A percentile compares a stretch with the other conserved stretches of the same genome.
These are phyloP conservation scores for Beauveria australis DNA, from an alignment of 2,329 filamentous ascomycete genomes.

Conservation along the genomic window DNA sequence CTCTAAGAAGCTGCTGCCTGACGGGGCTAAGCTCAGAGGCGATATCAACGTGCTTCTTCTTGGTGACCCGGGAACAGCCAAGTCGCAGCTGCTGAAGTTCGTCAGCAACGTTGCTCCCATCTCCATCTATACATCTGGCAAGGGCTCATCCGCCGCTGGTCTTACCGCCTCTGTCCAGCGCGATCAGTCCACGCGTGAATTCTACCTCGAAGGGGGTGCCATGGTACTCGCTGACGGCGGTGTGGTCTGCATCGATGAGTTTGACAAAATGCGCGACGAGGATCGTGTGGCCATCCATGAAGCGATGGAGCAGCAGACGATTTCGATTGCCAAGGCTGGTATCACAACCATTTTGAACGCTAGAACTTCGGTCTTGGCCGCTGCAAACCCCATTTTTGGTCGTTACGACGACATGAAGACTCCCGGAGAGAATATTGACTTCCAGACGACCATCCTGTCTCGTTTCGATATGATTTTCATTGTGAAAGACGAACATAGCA, in stretches of 20 bases:
- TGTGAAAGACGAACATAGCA: slow-evolving; percentile 88
- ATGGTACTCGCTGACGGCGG: slow-evolving; percentile 97
- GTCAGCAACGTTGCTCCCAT: slow-evolving; percentile 95
- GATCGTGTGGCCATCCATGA: slow-evolving; percentile 97
- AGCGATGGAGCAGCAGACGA: slow-evolving; percentile 99
- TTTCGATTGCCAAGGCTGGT: slow-evolving; percentile 96
- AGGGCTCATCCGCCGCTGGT: slow-evolving; percentile 95
- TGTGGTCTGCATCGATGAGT: slow-evolving; percentile 97
- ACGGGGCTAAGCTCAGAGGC: slow-evolving; percentile 94
- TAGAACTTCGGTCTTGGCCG: slow-evolving; percentile 86
- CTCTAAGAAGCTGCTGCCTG: slow-evolving; percentile 93
- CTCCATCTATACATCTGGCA: slow-evolving; percentile 96
- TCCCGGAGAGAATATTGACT: slow-evolving; percentile 97
- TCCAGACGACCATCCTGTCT: slow-evolving; percentile 95
- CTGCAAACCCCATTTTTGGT: slow-evolving; percentile 95
- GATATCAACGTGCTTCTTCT: slow-evolving; percentile 97
- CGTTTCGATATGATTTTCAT: slow-evolving; percentile 99
- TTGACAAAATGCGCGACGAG: slow-evolving; percentile 99
- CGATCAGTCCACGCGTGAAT: slow-evolving; percentile 85
- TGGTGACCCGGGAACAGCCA: slow-evolving; percentile 95
- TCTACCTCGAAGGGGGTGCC: slow-evolving; percentile 94
- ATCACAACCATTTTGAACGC: slow-evolving; percentile 98
- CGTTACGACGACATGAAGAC: slow-evolving; percentile 97
- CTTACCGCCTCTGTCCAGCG: slow-evolving; percentile 93
- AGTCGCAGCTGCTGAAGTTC: slow-evolving; percentile 94